A percentile compares a stretch with the other conserved stretches of the same genome.
phyloP scores from a whole-genome alignment of 140 eudicot genomes.

The Anethum foeniculum region DNA sequence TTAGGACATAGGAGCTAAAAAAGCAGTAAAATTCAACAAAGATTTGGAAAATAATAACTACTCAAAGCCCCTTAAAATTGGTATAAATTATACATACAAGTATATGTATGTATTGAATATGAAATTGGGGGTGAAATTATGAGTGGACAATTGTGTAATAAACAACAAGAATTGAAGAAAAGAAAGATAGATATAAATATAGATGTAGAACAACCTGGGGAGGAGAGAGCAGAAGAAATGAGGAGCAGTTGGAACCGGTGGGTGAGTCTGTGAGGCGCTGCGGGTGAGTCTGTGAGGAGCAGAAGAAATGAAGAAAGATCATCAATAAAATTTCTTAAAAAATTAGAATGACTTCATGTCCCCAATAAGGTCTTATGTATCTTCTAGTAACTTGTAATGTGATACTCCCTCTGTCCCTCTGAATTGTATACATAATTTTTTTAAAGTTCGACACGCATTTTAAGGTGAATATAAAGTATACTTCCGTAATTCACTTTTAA shows the following conservation, averaged over 20 bases:
- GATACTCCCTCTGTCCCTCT: no score
- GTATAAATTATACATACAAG: neutral
- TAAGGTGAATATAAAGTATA: no score
- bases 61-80: neutral
- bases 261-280: conserved; percentile 8
- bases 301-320: no score
- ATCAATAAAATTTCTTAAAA: no score
- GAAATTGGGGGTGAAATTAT: neutral
- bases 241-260: neutral
- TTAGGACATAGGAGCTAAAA: neutral
- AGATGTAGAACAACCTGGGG: neutral
- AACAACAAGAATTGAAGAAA: neutral
- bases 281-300: no score
- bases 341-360: no score
- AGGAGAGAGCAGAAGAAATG: neutral
- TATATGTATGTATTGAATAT: neutral
- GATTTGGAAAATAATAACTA: neutral
- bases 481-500: no score
- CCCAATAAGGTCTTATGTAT: no score
- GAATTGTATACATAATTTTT: no score
- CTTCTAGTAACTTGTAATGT: no score
- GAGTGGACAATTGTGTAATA: neutral
- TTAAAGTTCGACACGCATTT: no score
- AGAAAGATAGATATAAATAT: neutral
- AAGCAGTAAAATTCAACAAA: neutral